A percentile compares a stretch with the other conserved stretches of the same genome.
Conservation (phyloP, 2,329 filamentous ascomycete species). For the Monilinia aucupariae region DNA sequence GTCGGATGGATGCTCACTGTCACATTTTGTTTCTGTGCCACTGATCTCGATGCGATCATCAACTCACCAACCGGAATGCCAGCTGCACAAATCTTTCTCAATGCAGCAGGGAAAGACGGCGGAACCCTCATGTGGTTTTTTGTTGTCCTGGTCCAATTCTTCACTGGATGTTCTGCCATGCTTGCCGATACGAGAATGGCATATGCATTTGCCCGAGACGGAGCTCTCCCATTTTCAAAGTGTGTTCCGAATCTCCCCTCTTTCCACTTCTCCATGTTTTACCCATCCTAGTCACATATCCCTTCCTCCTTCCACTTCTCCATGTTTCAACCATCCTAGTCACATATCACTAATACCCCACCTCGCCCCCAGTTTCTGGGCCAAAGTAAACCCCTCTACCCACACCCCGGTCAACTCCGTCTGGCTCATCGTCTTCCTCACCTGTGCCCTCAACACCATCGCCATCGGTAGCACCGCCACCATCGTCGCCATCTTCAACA, state of each 20-base stretch:
- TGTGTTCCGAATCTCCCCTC: slow-evolving; percentile 28
- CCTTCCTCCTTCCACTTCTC: too few species aligned
- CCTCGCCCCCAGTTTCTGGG: slow-evolving; percentile 41
- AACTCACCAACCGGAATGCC: slow-evolving; percentile 54
- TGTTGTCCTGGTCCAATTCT: slow-evolving; percentile 58
- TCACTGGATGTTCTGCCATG: slow-evolving; percentile 58
- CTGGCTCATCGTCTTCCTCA: slow-evolving; percentile 58
- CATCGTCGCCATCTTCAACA: slow-evolving; percentile 48
- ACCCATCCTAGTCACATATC: not conserved
- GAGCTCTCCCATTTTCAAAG: slow-evolving; percentile 55
- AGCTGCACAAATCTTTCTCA: slow-evolving; percentile 54
- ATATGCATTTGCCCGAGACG: slow-evolving; percentile 55
- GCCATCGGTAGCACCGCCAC: slow-evolving; percentile 47
- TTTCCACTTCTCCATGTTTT: not conserved
- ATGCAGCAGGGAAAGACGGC: slow-evolving; percentile 52
- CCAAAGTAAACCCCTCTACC: slow-evolving; percentile 47
- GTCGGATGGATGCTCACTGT: slow-evolving; percentile 59
- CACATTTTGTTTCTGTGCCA: slow-evolving; percentile 58
- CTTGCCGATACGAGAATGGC: slow-evolving; percentile 58
- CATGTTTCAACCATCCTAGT: not conserved
- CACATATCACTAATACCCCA: not conserved
- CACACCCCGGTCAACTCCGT: slow-evolving; percentile 57
- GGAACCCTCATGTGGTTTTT: slow-evolving; percentile 57
- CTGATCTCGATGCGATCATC: slow-evolving; percentile 52
- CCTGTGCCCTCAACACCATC: slow-evolving; percentile 46